Conservation (phyloP, 2,329 filamentous ascomycete genomes). For the Rugonectria rugulosa region DNA sequence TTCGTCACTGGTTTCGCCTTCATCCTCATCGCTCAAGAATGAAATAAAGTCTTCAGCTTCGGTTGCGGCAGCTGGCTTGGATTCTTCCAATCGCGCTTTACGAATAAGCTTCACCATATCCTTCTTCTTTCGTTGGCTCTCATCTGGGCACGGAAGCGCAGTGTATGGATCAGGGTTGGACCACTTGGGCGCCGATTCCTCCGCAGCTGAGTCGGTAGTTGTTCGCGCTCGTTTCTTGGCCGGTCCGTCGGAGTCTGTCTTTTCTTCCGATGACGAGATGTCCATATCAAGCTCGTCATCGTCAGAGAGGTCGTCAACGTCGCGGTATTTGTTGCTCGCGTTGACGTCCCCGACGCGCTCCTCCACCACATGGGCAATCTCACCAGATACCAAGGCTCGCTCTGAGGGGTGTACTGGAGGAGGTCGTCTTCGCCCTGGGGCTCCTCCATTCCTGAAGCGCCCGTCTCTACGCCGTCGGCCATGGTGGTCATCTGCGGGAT, state of each 20-base stretch:
- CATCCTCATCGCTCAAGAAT: constrained; percentile 68
- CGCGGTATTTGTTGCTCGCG: constrained; percentile 59
- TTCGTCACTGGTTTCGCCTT: constrained; percentile 36
- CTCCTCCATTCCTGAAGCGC: constrained; percentile 38
- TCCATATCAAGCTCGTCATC: constrained; percentile 72
- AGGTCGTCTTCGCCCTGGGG: constrained; percentile 43
- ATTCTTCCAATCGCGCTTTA: constrained; percentile 77
- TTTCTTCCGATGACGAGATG: constrained; percentile 54
- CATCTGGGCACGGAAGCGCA: constrained; percentile 80
- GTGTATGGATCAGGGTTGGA: constrained; percentile 97
- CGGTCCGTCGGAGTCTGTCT: constrained; percentile 47
- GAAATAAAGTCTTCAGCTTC: constrained; percentile 89
- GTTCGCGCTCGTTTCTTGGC: constrained; percentile 47
- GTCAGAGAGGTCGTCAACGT: constrained; percentile 66
- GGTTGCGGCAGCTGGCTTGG: constrained; percentile 58
- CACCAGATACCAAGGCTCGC: constrained; percentile 57
- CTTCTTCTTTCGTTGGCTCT: constrained; percentile 75
- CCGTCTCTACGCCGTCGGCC: constrained; percentile 35
- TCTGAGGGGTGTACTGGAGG: constrained; percentile 54
- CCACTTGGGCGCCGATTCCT: constrained; percentile 75
- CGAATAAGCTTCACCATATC: constrained; percentile 92
- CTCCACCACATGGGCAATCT: constrained; percentile 51
- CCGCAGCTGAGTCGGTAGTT: constrained; percentile 41
- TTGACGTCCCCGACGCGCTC: constrained; percentile 56
- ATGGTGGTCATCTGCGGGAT: constrained; percentile 29